A percentile compares a stretch with the other conserved stretches of the same genome.
These are phyloP conservation scores for Epichloe festucae DNA, from an alignment of 2,329 filamentous ascomycete species.

Conservation along the genomic window DNA sequence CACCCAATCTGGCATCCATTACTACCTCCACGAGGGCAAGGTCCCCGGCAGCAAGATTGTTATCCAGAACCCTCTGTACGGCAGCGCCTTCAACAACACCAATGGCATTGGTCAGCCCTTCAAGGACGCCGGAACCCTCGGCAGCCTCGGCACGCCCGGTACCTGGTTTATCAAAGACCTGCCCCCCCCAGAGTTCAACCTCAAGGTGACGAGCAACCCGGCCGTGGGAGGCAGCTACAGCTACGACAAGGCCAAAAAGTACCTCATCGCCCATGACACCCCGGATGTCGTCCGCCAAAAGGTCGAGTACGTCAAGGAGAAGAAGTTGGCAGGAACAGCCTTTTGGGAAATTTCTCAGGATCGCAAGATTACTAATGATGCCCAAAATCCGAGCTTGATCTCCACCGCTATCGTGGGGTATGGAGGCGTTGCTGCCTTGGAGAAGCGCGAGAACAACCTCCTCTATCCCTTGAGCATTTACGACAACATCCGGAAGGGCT, in stretches of 20 bases:
- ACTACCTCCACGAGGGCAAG: constrained; percentile 10
- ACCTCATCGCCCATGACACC: constrained; percentile 61
- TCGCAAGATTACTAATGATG: too few relatives aligned
- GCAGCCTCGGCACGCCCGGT: constrained; percentile 27
- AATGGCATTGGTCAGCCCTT: constrained; percentile 51
- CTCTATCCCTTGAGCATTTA: constrained; percentile 22
- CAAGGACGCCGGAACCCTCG: constrained; percentile 41
- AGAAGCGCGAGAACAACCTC: constrained; percentile 5
- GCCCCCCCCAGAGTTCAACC: constrained; percentile 24
- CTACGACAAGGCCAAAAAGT: constrained; percentile 46
- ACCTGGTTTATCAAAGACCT: constrained; percentile 64
- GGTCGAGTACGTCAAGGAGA: too few relatives aligned
- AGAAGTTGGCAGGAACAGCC: too few relatives aligned
- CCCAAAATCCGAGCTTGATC: too few relatives aligned
- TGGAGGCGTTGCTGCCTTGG: too few relatives aligned
- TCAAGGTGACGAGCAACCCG: too few relatives aligned
- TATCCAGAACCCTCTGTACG: constrained; percentile 67
- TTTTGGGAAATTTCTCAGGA: too few relatives aligned
- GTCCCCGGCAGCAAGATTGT: constrained; percentile 53
- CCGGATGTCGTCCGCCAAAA: too few relatives aligned
- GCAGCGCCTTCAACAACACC: constrained; percentile 53
- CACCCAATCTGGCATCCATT: constrained; percentile 50
- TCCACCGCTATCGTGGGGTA: too few relatives aligned
- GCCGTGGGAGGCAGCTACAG: constrained; percentile 43
- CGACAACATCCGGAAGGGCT: too few relatives aligned